Conservation (phyloP, 805 yeast genomes). For the Yamadazyma akitaensis region DNA sequence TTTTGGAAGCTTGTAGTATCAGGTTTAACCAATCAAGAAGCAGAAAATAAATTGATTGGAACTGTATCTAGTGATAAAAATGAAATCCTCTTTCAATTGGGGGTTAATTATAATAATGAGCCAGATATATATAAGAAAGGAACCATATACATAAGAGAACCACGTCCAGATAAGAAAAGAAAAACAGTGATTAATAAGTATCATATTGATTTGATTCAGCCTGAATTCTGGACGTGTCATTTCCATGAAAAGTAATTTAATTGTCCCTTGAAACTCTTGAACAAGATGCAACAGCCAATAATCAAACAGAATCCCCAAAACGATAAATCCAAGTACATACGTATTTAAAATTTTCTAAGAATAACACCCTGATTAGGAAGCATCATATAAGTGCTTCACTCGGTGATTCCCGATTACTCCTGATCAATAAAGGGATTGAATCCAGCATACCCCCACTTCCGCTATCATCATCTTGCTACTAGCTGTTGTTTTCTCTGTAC, state of each 20-base stretch:
- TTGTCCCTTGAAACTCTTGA: background rate
- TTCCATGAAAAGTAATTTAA: constrained; percentile 19
- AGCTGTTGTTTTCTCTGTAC: too few species aligned
- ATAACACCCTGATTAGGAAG: too few species aligned
- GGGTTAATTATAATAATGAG: constrained; percentile 87
- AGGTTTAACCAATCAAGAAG: constrained; percentile 69
- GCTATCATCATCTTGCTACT: background rate
- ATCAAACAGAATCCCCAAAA: too few species aligned
- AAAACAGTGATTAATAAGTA: constrained; percentile 40
- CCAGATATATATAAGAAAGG: constrained; percentile 89
- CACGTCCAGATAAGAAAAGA: constrained; percentile 44
- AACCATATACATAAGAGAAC: constrained; percentile 54
- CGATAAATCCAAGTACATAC: too few species aligned
- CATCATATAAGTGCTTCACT: too few species aligned
- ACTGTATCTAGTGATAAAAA: constrained; percentile 83
- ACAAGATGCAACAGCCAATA: background rate
- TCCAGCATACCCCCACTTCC: background rate
- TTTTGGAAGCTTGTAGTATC: constrained; percentile 81
- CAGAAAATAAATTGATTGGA: constrained; percentile 74
- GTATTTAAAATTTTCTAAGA: too few species aligned
- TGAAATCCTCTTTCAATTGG: constrained; percentile 80
- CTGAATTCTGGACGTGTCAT: constrained; percentile 53
- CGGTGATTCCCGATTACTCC: too few species aligned
- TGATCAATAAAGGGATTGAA: background rate
- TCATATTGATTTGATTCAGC: constrained; percentile 64